Percentiles rank a stretch among this genome's conserved stretches.
Evolutionary conservation across 805 yeast species (phyloP).

Genomic region (Ogataea pilisensis): DNA sequence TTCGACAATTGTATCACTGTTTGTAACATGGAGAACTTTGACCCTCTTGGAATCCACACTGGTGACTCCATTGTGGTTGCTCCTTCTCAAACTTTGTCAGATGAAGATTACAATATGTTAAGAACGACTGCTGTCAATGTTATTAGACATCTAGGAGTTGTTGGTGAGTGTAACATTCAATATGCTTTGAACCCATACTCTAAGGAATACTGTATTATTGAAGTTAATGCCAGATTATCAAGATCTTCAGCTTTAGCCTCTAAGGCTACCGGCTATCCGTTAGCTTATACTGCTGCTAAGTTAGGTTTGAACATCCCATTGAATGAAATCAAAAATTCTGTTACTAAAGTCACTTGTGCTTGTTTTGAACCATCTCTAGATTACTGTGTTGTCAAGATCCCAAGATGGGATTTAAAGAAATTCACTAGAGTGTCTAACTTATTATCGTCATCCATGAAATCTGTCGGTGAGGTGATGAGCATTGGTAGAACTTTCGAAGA

Average conservation of each 20-base stretch:
- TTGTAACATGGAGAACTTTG: conserved; percentile 98
- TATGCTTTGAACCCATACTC: conserved; percentile 96
- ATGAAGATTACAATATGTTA: conserved; percentile 96
- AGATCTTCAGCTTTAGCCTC: conserved; percentile 98
- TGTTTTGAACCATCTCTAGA: conserved; percentile 96
- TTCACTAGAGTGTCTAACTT: conserved; percentile 93
- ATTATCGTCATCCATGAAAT: conserved; percentile 95
- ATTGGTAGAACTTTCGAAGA: conserved; percentile 98
- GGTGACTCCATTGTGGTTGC: conserved; percentile 99
- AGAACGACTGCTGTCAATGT: conserved; percentile 96
- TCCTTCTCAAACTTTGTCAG: conserved; percentile 95
- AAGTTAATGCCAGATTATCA: conserved; percentile 94
- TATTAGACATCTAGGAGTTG: conserved; percentile 96
- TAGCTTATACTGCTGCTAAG: conserved; percentile 98
- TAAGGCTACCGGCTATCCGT: conserved; percentile 97
- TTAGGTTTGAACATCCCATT: conserved; percentile 91
- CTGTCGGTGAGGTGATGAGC: conserved; percentile 99
- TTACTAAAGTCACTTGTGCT: conserved; percentile 93
- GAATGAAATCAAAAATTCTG: conserved; percentile 94
- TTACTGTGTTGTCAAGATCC: conserved; percentile 94
- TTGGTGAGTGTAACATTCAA: conserved; percentile 98
- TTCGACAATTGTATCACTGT: conserved; percentile 97
- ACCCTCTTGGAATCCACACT: conserved; percentile 96
- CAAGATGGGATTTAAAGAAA: conserved; percentile 96
- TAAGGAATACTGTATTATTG: conserved; percentile 92